Conservation (phyloP, 1,284 basidiomycete species). For the Puccinia polysora region DNA sequence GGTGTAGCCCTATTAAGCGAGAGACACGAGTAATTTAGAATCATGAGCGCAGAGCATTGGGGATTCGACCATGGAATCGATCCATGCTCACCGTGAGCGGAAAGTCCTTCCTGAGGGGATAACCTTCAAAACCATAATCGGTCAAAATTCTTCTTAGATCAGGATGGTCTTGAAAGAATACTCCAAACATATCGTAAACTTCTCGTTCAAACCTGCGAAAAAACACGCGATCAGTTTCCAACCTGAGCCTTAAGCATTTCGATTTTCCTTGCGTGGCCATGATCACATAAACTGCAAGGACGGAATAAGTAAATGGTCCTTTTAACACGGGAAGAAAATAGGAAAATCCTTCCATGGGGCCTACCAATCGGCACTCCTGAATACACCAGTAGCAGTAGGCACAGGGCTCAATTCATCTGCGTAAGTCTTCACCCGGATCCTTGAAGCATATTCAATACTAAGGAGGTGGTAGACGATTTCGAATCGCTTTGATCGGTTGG, state of each 20-base stretch:
- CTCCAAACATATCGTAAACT: constrained; percentile 95
- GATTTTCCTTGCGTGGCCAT: no score
- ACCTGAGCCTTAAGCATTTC: neutral
- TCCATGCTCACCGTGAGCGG: constrained; percentile 65
- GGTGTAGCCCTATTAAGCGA: constrained; percentile 67
- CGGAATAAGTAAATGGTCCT: no score
- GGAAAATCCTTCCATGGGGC: neutral
- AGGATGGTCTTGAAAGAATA: constrained; percentile 94
- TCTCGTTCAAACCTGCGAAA: constrained; percentile 73
- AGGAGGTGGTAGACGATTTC: constrained; percentile 96
- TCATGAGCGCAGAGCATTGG: no score
- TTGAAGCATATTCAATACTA: constrained; percentile 65
- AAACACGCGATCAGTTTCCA: constrained; percentile 1
- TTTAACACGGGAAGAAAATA: neutral
- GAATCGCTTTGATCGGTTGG: constrained; percentile 86
- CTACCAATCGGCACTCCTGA: constrained; percentile 85
- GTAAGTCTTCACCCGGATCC: constrained; percentile 97
- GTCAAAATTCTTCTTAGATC: constrained; percentile 95
- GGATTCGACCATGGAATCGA: neutral
- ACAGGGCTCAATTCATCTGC: constrained; percentile 92
- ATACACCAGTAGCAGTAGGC: constrained; percentile 74
- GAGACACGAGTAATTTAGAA: no score
- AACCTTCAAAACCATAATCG: constrained; percentile 98
- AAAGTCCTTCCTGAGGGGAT: constrained; percentile 96
- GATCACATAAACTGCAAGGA: no score